Base-by-base conservation (phyloP, 495 filamentous ascomycete genomes). In the Talaromyces liani region DNA sequence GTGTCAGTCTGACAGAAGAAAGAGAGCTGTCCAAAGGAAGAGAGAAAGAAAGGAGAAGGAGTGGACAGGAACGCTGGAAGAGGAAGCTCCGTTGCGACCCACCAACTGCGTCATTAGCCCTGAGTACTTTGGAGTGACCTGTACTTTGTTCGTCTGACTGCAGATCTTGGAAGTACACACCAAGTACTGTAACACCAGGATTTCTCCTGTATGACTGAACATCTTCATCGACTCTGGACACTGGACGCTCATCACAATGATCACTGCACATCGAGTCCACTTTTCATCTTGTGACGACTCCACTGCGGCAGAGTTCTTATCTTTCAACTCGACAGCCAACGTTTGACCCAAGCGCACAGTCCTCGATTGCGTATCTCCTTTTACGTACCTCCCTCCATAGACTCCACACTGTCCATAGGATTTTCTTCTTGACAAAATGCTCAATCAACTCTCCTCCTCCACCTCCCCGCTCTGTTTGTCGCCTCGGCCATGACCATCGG, bases 221-320 rank as follows among this genome's bases (percentile, higher is more conserved):
- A 41, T 49, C 16, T 49, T 49, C 45, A 49, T 49, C 45, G 6
- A 49, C 33, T 36, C 33, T 10, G 33, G 6, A 39, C 34, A 39
- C 10, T 14, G 1, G 12, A 41, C 14, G 36, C 36, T 16, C 14
- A 41, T 16, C 36, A 16, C 36, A 14, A 14, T 9, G 7, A 39
- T 39, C 10, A 39, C 45, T 56, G 53, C 53, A 56, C 20, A 56
- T 56, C 53, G 16, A 25, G 22, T 29, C 53, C 53, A 56, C 53
- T 56, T 56, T 56, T 56, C 53, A 56, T 56, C 24, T 56, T 29
- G 22, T 56, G 14, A 25, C n/a, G 27, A 27, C 53, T 56, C 53
- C 53, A 56, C 53, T 56, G 53, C 53, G 53, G 53, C 53, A 56
- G 53, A 56, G 22, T 16, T 6, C 10, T 56, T 29, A 27, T 24